Percentiles rank a stretch among this genome's conserved stretches.
Conservation (phyloP, 306 rosid genomes). For the Delonix regia region DNA sequence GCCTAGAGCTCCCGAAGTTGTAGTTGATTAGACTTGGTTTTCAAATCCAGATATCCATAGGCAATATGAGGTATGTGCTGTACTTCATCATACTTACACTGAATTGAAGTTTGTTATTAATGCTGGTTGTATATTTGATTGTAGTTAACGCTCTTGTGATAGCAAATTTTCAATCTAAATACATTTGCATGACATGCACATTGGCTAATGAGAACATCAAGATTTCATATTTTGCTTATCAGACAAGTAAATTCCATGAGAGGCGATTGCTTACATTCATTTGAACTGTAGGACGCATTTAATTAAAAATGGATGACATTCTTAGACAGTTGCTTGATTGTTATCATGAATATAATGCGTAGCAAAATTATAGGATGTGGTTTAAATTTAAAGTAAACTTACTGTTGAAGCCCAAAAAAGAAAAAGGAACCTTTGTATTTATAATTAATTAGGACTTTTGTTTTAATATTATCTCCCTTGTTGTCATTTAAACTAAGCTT, state of each 20-base stretch:
- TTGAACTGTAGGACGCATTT: not conserved
- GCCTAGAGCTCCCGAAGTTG: not conserved
- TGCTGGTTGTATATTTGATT: not conserved
- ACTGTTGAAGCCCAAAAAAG: not conserved
- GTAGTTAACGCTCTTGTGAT: not conserved
- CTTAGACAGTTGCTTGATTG: not conserved
- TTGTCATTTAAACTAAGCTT: not conserved
- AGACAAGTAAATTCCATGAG: not conserved
- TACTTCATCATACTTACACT: not conserved
- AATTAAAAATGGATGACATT: not conserved
- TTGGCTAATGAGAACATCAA: not conserved
- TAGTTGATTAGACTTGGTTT: constrained; percentile 24
- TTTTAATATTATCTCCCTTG: not conserved
- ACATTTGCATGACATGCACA: not conserved
- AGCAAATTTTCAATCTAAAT: not conserved
- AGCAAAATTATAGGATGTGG: not conserved
- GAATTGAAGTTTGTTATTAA: not conserved
- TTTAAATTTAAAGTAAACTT: not conserved
- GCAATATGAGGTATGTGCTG: not conserved
- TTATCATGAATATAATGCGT: not conserved
- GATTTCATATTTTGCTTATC: not conserved
- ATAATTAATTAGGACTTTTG: not conserved
- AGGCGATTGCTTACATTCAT: not conserved
- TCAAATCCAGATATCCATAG: constrained; percentile 4
- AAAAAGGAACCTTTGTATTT: not conserved